Evolutionary conservation across 139 green algal species (phyloP), one percentile per base, ranked within the genome.

Genomic region (Zygnema circumcarinatum): DNA sequence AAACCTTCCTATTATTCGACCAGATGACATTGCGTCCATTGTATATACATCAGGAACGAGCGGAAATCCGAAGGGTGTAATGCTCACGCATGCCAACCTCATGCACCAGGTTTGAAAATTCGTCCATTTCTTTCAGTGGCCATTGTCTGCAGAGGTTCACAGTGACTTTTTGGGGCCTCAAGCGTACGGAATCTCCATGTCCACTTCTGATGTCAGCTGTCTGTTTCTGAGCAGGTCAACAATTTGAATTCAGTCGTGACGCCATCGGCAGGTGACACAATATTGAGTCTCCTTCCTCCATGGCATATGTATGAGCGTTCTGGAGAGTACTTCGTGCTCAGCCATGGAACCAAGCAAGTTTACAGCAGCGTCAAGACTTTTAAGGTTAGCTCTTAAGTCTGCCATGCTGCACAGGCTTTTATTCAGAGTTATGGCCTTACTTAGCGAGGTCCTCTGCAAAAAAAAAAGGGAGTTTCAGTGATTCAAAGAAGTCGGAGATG

Each of bases 231-330:
- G 67, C 85, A 90, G 85, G 42, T 90, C 20, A 42, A 32, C 21
- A 81, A 92, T 79, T 54, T 72, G 1, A 25, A 2, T 16, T 31
- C 39, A 21, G 79, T 54, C 33, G 16, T 93, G 35, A 36, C 41
- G 20, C 52, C 73, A 31, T 42, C 74, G 0, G 35, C 41, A 20
- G 40, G 42, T 41, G 75, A 92, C 76, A 78, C 87, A 1, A 85
- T 96, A 7, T 91, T 98, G 56, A 94, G 83, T 52, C 90, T 98
- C 82, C 93, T 98, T 90, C 96, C 96, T 25, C 94, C 96, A 1
- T 98, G 96, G 96, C 96, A 98, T 91, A 97, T 98, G 90, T 98
- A 98, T 79, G 94, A 96, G 92, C 92, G 94, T 36, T 92, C 91
- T 29, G 69, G n/a, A 35, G 89, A 85, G 74, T 96, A 96, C 92